Base-by-base conservation (phyloP, 495 filamentous ascomycete genomes). In the Penicillium malachiteum region DNA sequence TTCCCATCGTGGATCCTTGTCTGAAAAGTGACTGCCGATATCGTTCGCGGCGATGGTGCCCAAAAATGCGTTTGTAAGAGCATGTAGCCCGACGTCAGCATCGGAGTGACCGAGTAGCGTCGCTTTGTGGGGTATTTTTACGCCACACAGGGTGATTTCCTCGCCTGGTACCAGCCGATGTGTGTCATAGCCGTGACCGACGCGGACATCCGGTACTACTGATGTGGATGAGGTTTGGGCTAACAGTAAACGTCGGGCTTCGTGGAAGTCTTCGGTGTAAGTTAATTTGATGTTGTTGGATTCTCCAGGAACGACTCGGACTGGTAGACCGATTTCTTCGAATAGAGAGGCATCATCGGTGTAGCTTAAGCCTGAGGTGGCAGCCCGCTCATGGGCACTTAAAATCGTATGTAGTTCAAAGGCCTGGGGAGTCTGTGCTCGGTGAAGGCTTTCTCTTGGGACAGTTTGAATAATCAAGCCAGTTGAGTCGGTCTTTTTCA, bases 141-240 rank as follows among this genome's bases (percentile, higher is more conserved):
- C 45, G 21, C 53, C 53, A 35, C 53, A 55, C 6, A 55, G 53
- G 3, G 34, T 55, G 34, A 55, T 55, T 26, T 48, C 45, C 14
- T 42, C 37, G 1, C 53, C 53, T 5, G 53, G 44, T 34, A 55
- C 53, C 9, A 55, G 37, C 2, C 45, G 34, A 16, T 55, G 53
- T 14, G 53, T 55, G 45, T 55, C 53, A n/a, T 49, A 55, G 21
- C 53, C 53, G 14, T 55, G 53, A 18, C 53, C 53, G 9, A 55
- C 53, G 18, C 53, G 44, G 10, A 55, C 26, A 26, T 55, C 53
- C 4, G 53, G 53, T n/a, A 55, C 9, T n/a, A 55, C 9, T 13
- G 35, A 7, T 3, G 11, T 42, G 5, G 16, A 9, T 42, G 14
- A 5, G 7, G 3, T 11, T 7, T 55, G 34, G 31, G 26, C 18